Conservation (phyloP, 176 grass and related monocot genomes). For the Ensete glaucum region DNA sequence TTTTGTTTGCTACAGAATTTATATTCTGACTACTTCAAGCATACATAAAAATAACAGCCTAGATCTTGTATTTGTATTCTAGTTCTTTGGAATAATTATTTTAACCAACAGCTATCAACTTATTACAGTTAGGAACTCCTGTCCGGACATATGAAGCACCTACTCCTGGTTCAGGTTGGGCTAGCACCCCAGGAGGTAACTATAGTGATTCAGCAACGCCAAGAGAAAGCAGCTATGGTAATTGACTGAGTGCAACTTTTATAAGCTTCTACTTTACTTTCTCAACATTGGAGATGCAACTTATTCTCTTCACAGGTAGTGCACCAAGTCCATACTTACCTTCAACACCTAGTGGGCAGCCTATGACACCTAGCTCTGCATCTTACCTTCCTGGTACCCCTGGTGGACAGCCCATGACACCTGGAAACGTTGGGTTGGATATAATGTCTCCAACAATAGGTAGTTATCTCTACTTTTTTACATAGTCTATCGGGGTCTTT, state of each 20-base stretch:
- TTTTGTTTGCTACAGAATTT: background rate
- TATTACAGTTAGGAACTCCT: conserved; percentile 78
- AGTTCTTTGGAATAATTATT: background rate
- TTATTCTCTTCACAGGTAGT: conserved; percentile 44
- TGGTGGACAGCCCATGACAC: conserved; percentile 96
- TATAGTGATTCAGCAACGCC: conserved; percentile 79
- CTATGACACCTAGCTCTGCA: conserved; percentile 87
- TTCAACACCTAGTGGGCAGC: conserved; percentile 87
- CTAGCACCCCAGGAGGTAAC: conserved; percentile 84
- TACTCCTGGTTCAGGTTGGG: conserved; percentile 96
- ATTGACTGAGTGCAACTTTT: background rate
- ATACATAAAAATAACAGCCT: background rate
- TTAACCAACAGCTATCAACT: background rate
- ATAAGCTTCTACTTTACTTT: background rate
- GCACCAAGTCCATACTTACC: conserved; percentile 87
- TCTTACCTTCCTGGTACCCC: conserved; percentile 94
- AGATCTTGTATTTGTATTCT: conserved; percentile 10
- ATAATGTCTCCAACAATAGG: conserved; percentile 91
- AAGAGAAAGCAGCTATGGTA: conserved; percentile 88
- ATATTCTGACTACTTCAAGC: background rate
- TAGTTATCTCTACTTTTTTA: conserved; percentile 12
- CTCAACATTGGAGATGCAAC: conserved; percentile 1
- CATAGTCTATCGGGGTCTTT: background rate
- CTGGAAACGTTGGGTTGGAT: conserved; percentile 95
- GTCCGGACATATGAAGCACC: conserved; percentile 92